Evolutionary conservation across 2,329 filamentous ascomycete genomes (phyloP).

Genomic region (Verticillium longisporum): DNA sequence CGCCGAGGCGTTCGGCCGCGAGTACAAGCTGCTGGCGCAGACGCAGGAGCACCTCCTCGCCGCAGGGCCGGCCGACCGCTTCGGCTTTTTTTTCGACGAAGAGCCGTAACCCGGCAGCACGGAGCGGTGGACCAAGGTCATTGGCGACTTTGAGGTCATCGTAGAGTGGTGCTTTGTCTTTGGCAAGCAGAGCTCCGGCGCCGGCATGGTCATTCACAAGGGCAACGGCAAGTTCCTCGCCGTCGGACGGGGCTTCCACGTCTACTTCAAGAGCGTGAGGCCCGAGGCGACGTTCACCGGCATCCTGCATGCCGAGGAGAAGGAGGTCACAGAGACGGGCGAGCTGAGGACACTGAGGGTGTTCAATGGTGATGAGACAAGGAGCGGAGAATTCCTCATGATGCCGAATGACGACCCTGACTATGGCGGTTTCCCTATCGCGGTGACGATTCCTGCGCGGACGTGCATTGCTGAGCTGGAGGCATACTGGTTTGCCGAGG

Average conservation of each 20-base stretch:
- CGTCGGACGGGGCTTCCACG: conserved; percentile 30
- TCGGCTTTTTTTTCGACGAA: conserved; percentile 32
- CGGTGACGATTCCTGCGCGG: conserved; percentile 43
- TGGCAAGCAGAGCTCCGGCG: conserved; percentile 28
- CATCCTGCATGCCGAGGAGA: conserved; percentile 27
- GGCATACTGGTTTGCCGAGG: conserved; percentile 25
- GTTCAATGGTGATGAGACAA: conserved; percentile 33
- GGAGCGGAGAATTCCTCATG: conserved; percentile 36
- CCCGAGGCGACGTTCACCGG: conserved; percentile 27
- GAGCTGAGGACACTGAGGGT: conserved; percentile 22
- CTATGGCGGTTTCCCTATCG: conserved; percentile 49
- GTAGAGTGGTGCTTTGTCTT: conserved; percentile 32
- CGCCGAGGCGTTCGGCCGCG: conserved; percentile 18
- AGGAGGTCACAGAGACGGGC: conserved; percentile 25
- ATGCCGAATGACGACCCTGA: conserved; percentile 52
- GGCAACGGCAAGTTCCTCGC: conserved; percentile 25
- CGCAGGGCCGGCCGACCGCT: conserved; percentile 21
- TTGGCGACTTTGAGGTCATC: conserved; percentile 25
- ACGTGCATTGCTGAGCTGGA: conserved; percentile 39
- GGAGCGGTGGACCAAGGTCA: conserved; percentile 19
- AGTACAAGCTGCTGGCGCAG: conserved; percentile 23
- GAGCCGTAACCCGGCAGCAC: conserved; percentile 13
- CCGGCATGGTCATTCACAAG: conserved; percentile 30
- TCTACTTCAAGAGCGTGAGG: conserved; percentile 21
- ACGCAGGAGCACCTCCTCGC: conserved; percentile 19